A percentile compares a stretch with the other conserved stretches of the same genome.
These are phyloP conservation scores for Cucumis cinereus DNA, from an alignment of 306 rosid species.

Conservation along the genomic window DNA sequence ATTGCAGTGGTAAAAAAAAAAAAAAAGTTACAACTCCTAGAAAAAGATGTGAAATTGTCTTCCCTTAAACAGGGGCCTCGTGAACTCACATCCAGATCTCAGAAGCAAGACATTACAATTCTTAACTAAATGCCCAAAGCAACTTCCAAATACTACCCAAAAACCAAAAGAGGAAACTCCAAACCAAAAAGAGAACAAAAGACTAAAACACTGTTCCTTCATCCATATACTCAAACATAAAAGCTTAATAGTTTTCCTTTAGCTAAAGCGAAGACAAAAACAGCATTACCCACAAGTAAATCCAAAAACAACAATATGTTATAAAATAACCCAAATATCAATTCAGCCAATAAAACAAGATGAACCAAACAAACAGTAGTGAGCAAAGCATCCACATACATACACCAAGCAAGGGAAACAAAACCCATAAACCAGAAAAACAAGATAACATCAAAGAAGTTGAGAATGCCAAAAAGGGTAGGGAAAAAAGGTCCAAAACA, in stretches of 20 bases:
- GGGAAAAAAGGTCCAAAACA: neutral
- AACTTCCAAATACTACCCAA: neutral
- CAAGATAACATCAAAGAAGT: neutral
- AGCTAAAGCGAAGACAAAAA: neutral
- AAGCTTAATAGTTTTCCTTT: neutral
- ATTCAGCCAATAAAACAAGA: neutral
- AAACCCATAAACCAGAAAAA: neutral
- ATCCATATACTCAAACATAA: neutral
- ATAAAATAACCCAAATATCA: neutral
- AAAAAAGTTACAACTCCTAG: neutral
- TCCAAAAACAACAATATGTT: neutral
- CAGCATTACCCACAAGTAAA: neutral
- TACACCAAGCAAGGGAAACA: neutral
- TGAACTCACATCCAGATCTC: neutral
- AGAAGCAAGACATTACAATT: neutral
- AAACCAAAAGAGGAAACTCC: neutral
- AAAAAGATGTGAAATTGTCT: neutral
- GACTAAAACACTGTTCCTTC: neutral
- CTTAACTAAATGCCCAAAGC: neutral
- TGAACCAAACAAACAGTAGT: neutral
- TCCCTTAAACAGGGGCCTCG: neutral
- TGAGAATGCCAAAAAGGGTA: neutral
- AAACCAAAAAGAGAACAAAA: neutral
- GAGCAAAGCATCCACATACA: neutral
- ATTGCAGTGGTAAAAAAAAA: neutral